Conservation (phyloP, 2,329 filamentous ascomycete genomes). For the Colletotrichum scovillei region DNA sequence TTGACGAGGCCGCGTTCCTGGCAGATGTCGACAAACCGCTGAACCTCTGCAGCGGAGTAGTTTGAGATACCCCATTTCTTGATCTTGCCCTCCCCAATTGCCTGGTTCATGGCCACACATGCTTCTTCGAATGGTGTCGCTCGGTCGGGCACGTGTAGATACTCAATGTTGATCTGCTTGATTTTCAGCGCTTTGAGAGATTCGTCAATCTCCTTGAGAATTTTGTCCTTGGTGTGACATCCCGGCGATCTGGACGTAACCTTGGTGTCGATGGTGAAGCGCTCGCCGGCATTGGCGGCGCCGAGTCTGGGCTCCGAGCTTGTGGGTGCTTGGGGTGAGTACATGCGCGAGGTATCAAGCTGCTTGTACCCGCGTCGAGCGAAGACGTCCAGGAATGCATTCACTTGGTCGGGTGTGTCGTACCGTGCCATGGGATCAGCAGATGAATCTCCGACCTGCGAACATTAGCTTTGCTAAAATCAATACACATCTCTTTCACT, state of each 20-base stretch:
- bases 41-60: background rate
- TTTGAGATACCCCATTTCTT: background rate
- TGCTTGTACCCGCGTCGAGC: background rate
- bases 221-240: background rate
- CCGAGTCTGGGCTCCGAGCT: background rate
- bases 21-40: background rate
- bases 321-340: background rate
- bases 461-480: background rate
- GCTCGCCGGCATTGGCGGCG: background rate
- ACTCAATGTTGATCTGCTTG: background rate
- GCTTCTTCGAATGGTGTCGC: background rate
- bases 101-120: background rate
- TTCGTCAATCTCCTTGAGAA: background rate
- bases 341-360: background rate
- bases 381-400: background rate
- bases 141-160: background rate
- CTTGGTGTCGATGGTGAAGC: slow-evolving; percentile 3
- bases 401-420: background rate
- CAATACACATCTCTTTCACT: background rate
- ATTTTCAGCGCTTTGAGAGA: background rate
- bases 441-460: background rate
- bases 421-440: background rate
- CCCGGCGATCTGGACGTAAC: background rate
- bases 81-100: background rate
- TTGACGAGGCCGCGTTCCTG: background rate